Evolutionary conservation across 441 rosid species (phyloP).

Genomic region (Metrosideros polymorpha): DNA sequence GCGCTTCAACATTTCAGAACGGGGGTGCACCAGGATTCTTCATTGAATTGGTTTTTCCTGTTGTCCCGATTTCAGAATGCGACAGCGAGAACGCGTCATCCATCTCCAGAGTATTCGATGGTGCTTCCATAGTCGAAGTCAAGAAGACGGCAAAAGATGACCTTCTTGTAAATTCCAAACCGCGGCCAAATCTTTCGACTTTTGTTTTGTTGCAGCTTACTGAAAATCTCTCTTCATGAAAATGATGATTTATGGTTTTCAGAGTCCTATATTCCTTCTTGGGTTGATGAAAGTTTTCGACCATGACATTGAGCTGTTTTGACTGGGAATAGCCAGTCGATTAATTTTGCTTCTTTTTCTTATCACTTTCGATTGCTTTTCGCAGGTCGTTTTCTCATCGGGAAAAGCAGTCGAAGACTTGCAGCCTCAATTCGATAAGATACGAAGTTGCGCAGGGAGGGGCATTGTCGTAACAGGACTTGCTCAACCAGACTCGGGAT

Average conservation of each 20-base stretch:
- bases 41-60: constrained; percentile 56
- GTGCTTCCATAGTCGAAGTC: constrained; percentile 39
- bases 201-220: neutral
- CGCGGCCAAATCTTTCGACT: neutral
- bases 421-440: constrained; percentile 39
- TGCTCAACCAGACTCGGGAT: constrained; percentile 44
- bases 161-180: constrained; percentile 32
- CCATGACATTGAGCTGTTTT: neutral
- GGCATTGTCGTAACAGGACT: constrained; percentile 51
- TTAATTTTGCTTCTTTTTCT: neutral
- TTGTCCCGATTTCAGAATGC: constrained; percentile 22
- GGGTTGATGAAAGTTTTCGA: neutral
- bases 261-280: neutral
- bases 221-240: neutral
- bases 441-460: constrained; percentile 37
- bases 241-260: neutral
- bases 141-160: constrained; percentile 35
- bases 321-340: neutral
- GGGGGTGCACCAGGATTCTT: constrained; percentile 20
- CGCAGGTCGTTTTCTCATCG: constrained; percentile 58
- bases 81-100: constrained; percentile 15
- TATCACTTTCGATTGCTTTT: neutral
- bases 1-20: constrained; percentile 8
- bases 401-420: constrained; percentile 39
- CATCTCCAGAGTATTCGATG: constrained; percentile 41